A percentile compares a stretch with the other conserved stretches of the same genome.
These are phyloP conservation scores for Bauhinia variegata DNA, from an alignment of 306 rosid species.

Conservation along the genomic window DNA sequence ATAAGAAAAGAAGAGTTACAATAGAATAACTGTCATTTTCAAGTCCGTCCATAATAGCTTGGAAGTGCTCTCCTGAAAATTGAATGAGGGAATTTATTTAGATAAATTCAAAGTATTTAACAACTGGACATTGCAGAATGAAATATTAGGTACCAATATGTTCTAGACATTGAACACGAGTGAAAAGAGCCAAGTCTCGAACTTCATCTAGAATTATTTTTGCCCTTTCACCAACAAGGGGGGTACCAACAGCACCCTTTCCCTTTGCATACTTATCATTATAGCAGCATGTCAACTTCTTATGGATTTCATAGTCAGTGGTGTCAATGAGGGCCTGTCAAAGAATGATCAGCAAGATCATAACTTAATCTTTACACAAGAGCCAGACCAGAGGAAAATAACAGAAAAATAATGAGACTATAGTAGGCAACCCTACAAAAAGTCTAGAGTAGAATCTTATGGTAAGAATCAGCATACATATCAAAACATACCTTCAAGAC, in stretches of 20 bases:
- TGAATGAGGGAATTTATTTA: constrained; percentile 39
- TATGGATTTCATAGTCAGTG: constrained; percentile 72
- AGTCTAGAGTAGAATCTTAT: neutral
- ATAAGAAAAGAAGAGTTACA: constrained; percentile 56
- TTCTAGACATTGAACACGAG: constrained; percentile 71
- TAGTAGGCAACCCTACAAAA: neutral
- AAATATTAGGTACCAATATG: constrained; percentile 65
- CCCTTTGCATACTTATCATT: constrained; percentile 62
- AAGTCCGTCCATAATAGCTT: constrained; percentile 60
- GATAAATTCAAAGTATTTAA: constrained; percentile 17
- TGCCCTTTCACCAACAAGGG: constrained; percentile 86
- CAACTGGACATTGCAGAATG: constrained; percentile 25
- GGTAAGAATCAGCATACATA: constrained; percentile 21
- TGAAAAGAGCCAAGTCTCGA: constrained; percentile 60
- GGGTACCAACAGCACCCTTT: constrained; percentile 88
- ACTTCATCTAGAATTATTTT: constrained; percentile 81
- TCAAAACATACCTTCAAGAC: constrained; percentile 69
- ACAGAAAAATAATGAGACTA: neutral
- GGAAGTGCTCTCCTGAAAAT: constrained; percentile 74
- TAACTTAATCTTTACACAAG: constrained; percentile 16
- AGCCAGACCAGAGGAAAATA: constrained; percentile 8
- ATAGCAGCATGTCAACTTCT: constrained; percentile 69
- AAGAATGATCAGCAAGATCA: constrained; percentile 21
- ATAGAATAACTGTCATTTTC: constrained; percentile 51
- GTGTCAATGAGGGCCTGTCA: constrained; percentile 83